These are phyloP conservation scores for Coelastrella sp. DNA, from an alignment of 139 green algal species.

Conservation along the genomic window DNA sequence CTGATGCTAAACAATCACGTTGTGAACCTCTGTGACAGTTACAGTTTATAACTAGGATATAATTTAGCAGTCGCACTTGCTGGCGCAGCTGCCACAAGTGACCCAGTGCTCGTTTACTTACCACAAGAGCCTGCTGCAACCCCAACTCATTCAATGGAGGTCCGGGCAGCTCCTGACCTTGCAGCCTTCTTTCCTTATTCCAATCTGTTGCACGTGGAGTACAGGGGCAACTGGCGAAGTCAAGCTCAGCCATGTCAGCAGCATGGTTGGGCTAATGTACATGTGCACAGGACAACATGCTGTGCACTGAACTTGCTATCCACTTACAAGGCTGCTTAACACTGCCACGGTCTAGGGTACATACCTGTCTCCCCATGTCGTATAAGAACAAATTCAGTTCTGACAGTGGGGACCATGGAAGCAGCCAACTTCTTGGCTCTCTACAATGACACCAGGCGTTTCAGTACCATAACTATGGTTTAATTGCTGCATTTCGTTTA, in stretches of 20 bases:
- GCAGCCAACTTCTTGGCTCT: constrained; percentile 1
- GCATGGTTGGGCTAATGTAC: too few species aligned
- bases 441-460: background rate
- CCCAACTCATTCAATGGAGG: constrained; percentile 2
- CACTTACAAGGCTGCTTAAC: too few species aligned
- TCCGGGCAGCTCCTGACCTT: constrained; percentile 7
- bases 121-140: background rate
- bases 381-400: constrained; percentile 11
- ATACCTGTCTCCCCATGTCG: constrained; percentile 23
- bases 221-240: background rate
- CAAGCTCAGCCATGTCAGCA: too few species aligned
- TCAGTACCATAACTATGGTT: too few species aligned
- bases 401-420: background rate
- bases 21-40: too few species aligned
- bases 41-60: too few species aligned
- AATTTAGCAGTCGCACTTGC: background rate
- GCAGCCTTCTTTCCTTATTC: constrained; percentile 16
- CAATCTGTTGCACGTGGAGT: constrained; percentile 19
- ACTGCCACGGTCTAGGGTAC: too few species aligned
- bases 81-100: background rate
- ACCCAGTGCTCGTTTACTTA: too few species aligned
- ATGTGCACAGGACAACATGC: too few species aligned
- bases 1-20: too few species aligned
- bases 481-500: too few species aligned
- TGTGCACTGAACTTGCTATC: too few species aligned